These are phyloP conservation scores for Acacia acuminata DNA, from an alignment of 306 rosid genomes.

Conservation along the genomic window DNA sequence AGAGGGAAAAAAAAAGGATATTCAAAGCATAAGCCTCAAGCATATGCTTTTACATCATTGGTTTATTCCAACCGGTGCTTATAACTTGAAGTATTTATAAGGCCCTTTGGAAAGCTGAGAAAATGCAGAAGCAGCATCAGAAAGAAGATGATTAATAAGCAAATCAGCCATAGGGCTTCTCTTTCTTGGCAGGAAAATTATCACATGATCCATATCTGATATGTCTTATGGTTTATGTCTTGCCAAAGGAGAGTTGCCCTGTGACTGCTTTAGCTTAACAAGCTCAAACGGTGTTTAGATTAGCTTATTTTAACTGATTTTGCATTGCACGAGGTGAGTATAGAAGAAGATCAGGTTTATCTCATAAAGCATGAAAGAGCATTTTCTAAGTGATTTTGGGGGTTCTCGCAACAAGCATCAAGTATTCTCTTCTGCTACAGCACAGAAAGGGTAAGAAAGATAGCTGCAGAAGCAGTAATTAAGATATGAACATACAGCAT, in stretches of 20 bases:
- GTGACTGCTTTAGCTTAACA: conserved; percentile 52
- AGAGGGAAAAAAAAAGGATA: not conserved
- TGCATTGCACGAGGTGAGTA: too few relatives aligned
- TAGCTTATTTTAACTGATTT: too few relatives aligned
- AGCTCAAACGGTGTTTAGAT: too few relatives aligned
- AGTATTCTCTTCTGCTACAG: not conserved
- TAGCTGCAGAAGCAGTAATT: not conserved
- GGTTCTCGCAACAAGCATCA: too few relatives aligned
- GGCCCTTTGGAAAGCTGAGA: not conserved
- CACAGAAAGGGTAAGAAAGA: not conserved
- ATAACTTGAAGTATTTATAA: conserved; percentile 32
- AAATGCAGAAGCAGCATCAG: conserved; percentile 15
- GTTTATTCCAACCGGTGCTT: conserved; percentile 47
- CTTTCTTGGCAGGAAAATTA: conserved; percentile 55
- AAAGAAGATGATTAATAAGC: conserved; percentile 33
- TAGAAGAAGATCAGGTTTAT: too few relatives aligned
- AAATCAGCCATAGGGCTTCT: conserved; percentile 64
- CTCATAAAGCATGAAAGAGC: too few relatives aligned
- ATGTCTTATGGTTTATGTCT: conserved; percentile 4
- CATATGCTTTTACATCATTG: conserved; percentile 43
- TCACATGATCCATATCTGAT: not conserved
- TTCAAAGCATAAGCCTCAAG: conserved; percentile 29
- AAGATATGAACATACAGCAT: not conserved
- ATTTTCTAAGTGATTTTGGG: too few relatives aligned
- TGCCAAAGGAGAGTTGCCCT: conserved; percentile 79